These are phyloP conservation scores for Simplicillium sp. DNA, from an alignment of 2,329 filamentous ascomycete genomes.

Conservation along the genomic window DNA sequence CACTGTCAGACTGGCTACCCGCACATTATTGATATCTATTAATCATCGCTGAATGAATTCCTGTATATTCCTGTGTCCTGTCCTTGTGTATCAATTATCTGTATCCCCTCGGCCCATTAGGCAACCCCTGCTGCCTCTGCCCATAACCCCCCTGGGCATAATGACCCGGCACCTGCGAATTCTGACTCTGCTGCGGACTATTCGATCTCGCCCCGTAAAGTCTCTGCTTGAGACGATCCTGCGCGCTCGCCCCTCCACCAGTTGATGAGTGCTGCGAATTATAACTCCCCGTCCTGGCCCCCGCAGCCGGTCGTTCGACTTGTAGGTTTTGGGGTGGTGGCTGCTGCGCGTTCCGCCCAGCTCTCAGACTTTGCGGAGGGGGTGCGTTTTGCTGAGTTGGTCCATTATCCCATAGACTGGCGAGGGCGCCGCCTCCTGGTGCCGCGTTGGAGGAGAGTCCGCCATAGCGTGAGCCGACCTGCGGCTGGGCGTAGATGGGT, in stretches of 20 bases:
- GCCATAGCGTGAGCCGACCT: conserved; percentile 46
- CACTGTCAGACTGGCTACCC: too few relatives aligned
- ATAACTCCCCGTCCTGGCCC: conserved; percentile 66
- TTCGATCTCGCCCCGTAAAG: conserved; percentile 57
- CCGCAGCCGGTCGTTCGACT: conserved; percentile 42
- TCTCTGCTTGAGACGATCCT: conserved; percentile 73
- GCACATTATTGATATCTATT: neutral
- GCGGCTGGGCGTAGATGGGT: conserved; percentile 41
- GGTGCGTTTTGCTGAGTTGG: conserved; percentile 21
- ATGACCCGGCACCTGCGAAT: too few relatives aligned
- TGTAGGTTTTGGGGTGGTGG: conserved; percentile 22
- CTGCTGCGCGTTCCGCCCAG: conserved; percentile 24
- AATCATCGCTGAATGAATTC: neutral
- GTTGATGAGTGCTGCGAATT: conserved; percentile 38
- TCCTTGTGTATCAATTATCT: conserved; percentile 20
- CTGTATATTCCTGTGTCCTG: neutral
- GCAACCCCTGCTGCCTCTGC: conserved; percentile 30
- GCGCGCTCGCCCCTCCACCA: conserved; percentile 49
- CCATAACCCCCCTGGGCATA: conserved; percentile 1
- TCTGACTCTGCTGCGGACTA: conserved; percentile 40
- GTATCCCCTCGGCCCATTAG: conserved; percentile 33
- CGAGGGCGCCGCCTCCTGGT: conserved; percentile 27
- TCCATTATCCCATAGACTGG: conserved; percentile 48
- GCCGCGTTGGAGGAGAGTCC: conserved; percentile 24
- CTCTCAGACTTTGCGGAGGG: conserved; percentile 32